phyloP scores from a whole-genome alignment of 306 rosid species.

The Cucurbita pepo region DNA sequence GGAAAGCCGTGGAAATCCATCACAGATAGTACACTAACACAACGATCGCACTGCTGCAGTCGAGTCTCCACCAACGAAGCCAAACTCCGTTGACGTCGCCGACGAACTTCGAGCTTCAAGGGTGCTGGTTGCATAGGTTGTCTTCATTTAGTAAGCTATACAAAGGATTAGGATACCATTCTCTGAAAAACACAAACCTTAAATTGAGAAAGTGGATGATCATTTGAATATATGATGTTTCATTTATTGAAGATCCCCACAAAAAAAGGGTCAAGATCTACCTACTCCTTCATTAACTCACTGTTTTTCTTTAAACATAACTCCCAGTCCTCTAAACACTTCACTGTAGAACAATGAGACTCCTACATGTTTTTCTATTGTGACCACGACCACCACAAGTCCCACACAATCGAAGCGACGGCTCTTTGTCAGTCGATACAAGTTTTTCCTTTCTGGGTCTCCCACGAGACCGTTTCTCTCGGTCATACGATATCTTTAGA shows the following conservation, averaged over 20 bases:
- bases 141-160: neutral
- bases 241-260: neutral
- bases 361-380: slow-evolving; percentile 7
- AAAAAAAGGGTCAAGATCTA: neutral
- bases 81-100: too few relatives aligned
- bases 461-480: slow-evolving; percentile 1
- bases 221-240: neutral
- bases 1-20: too few relatives aligned
- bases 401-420: neutral
- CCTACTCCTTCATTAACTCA: neutral
- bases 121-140: too few relatives aligned
- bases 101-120: too few relatives aligned
- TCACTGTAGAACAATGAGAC: neutral
- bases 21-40: too few relatives aligned
- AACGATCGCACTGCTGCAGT: too few relatives aligned
- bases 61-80: too few relatives aligned
- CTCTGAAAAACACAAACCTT: neutral
- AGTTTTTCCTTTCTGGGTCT: slow-evolving; percentile 5
- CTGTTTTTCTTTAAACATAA: too few relatives aligned
- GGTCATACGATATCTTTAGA: neutral
- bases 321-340: neutral
- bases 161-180: neutral
- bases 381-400: slow-evolving; percentile 7
- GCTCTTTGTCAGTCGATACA: neutral
- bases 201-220: neutral